A percentile compares a stretch with the other conserved stretches of the same genome.
Conservation (phyloP, 2,329 filamentous ascomycete genomes). For the Aspergillus ustus region DNA sequence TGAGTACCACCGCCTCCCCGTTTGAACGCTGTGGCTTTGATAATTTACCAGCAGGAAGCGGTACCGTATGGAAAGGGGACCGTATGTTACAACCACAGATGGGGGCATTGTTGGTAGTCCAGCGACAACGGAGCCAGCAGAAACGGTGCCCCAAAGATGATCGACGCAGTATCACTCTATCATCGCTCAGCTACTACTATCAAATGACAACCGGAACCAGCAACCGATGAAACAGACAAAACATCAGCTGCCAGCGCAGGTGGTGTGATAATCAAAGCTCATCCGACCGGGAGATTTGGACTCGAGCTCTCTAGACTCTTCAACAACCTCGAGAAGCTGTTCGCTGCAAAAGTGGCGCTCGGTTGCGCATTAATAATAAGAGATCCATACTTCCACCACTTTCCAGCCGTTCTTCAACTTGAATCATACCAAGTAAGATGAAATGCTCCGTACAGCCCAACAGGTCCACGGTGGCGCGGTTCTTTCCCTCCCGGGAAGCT, state of each 20-base stretch:
- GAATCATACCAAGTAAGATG: not conserved
- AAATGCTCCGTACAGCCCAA: conserved; percentile 5
- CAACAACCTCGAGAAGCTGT: not conserved
- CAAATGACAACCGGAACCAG: conserved; percentile 8
- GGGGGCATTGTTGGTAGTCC: not conserved
- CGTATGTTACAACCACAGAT: conserved; percentile 23
- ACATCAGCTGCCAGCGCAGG: conserved; percentile 3
- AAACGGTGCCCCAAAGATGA: conserved; percentile 1
- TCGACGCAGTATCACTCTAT: conserved; percentile 2
- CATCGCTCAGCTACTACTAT: not conserved
- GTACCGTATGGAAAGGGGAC: conserved; percentile 14
- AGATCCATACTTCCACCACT: conserved; percentile 10
- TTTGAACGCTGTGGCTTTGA: conserved; percentile 11
- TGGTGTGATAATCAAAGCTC: conserved; percentile 1
- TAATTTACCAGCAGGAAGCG: not conserved
- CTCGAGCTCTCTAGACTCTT: not conserved
- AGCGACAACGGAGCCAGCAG: conserved; percentile 1
- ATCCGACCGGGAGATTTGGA: not conserved
- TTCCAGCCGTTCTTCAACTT: not conserved
- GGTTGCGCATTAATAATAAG: conserved; percentile 5
- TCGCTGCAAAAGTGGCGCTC: conserved; percentile 3
- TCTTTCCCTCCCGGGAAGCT: conserved; percentile 16
- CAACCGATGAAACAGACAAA: not conserved
- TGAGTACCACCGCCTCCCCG: conserved; percentile 11
- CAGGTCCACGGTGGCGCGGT: conserved; percentile 21